These are phyloP conservation scores for Daldinia concentrica DNA, from an alignment of 495 filamentous ascomycete genomes.

Conservation along the genomic window DNA sequence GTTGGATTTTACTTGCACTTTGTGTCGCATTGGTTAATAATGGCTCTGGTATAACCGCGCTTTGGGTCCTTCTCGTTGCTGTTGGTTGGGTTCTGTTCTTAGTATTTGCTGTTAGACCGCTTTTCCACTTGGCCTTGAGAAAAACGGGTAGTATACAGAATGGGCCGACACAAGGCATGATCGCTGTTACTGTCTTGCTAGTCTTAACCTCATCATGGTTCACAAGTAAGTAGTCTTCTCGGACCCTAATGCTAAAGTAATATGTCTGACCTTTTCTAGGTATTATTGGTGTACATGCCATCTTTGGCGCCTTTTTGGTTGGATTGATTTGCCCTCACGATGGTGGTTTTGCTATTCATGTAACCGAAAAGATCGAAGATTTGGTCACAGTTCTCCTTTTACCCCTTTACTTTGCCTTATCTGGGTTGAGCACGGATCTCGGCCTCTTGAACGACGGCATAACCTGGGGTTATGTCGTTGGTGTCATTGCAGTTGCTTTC, in stretches of 20 bases:
- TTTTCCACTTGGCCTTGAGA: slow-evolving; percentile 78
- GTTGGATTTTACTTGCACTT: slow-evolving; percentile 93
- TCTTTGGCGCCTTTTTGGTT: slow-evolving; percentile 78
- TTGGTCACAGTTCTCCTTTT: slow-evolving; percentile 87
- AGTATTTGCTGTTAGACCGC: slow-evolving; percentile 76
- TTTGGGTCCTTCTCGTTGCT: slow-evolving; percentile 84
- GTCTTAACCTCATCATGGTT: slow-evolving; percentile 90
- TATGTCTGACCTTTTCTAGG: slow-evolving; percentile 50
- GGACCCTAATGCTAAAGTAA: not conserved
- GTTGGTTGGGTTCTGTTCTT: slow-evolving; percentile 83
- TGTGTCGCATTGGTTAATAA: slow-evolving; percentile 96
- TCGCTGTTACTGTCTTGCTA: slow-evolving; percentile 82
- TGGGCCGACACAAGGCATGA: slow-evolving; percentile 87
- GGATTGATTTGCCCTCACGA: slow-evolving; percentile 95
- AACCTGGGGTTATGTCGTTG: slow-evolving; percentile 93
- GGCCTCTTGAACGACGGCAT: slow-evolving; percentile 83
- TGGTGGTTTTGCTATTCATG: slow-evolving; percentile 90
- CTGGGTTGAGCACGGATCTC: slow-evolving; percentile 88
- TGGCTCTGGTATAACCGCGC: slow-evolving; percentile 80
- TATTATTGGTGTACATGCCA: slow-evolving; percentile 76
- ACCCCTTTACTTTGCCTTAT: slow-evolving; percentile 94
- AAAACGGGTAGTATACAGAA: slow-evolving; percentile 83
- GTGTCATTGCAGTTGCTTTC: slow-evolving; percentile 84
- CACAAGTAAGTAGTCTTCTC: slow-evolving; percentile 63
- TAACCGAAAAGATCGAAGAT: slow-evolving; percentile 97